Base-by-base conservation (phyloP, 2,329 filamentous ascomycete genomes). In the Xylariaceae sp. region DNA sequence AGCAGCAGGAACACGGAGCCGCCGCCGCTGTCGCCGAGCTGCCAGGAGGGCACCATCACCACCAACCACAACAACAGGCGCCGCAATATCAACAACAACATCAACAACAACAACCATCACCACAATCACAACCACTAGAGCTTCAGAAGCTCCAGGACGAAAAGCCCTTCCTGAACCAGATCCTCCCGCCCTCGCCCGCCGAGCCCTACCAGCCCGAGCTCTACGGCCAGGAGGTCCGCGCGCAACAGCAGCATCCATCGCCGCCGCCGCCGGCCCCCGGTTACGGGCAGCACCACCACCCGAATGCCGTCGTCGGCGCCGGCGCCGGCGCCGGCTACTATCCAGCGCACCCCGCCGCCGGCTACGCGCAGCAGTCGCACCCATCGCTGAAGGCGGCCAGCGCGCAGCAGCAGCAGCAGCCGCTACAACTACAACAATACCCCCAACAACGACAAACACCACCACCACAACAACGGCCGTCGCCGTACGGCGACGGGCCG, bases 361-460 rank as follows among this genome's bases (percentile, higher is more conserved):
- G 21, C 21, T 23, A 26, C 15, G n/a, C 24, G 5, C 24, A 26
- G 24, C 5, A 26, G 5, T 5, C 24, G 5, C 15, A 26, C n/a
- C n/a, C n/a, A n/a, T n/a, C 24, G 24, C 24, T 26, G 12, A 26
- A 26, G n/a, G n/a, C 24, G 12, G n/a, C 6, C 7, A 14, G 3
- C 15, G 5, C 12, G 5, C 24, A 5, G 12, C n/a, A 6, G 24
- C 24, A 5, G n/a, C 24, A 14, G 43, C 37, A 15, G 22, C 33
- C 21, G 24, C 7, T 31, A 39, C 26, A 36, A 31, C 29, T 36
- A 34, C 35, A 19, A 26, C 11, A 21, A 23, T 18, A 41, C 37
- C 9, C 42, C 39, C 29, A 31, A 37, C 15, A 31, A 37, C n/a
- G 14, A 36, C 37, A 19, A 18, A n/a, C 12, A 14, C 12, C 21